A percentile compares a stretch with the other conserved stretches of the same genome.
These are phyloP conservation scores for Agrostemma githago DNA, from an alignment of 148 eudicot species.

Conservation along the genomic window DNA sequence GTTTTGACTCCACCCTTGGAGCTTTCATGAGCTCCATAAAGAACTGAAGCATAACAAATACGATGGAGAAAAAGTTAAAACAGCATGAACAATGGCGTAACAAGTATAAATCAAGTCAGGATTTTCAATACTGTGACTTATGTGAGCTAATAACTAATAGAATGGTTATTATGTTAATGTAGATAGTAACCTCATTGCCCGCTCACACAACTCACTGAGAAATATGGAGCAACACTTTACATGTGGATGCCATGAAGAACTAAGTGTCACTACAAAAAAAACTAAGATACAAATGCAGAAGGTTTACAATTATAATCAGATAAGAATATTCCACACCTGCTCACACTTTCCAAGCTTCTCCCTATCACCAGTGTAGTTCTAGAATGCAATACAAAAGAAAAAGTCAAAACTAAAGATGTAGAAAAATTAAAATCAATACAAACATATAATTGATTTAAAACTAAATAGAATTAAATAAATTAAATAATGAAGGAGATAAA, in stretches of 20 bases:
- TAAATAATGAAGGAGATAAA: no score
- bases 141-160: neutral
- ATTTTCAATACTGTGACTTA: no score
- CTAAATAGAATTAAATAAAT: no score
- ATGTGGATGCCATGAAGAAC: neutral
- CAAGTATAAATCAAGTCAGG: neutral
- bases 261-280: neutral
- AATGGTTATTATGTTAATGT: neutral
- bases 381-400: constrained; percentile 20
- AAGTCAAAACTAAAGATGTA: constrained; percentile 9
- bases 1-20: constrained; percentile 90
- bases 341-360: constrained; percentile 90
- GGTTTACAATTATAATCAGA: neutral
- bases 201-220: neutral
- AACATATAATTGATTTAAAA: no score
- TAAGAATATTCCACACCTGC: constrained; percentile 49
- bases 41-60: constrained; percentile 51
- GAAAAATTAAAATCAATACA: no score
- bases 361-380: constrained; percentile 79
- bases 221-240: neutral
- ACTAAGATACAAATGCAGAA: neutral
- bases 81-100: constrained; percentile 9
- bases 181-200: neutral
- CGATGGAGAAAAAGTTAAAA: constrained; percentile 9
- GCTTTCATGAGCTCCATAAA: constrained; percentile 96